Conservation (phyloP, 139 green algal species). For the Chlamydomonas asymmetrica region DNA sequence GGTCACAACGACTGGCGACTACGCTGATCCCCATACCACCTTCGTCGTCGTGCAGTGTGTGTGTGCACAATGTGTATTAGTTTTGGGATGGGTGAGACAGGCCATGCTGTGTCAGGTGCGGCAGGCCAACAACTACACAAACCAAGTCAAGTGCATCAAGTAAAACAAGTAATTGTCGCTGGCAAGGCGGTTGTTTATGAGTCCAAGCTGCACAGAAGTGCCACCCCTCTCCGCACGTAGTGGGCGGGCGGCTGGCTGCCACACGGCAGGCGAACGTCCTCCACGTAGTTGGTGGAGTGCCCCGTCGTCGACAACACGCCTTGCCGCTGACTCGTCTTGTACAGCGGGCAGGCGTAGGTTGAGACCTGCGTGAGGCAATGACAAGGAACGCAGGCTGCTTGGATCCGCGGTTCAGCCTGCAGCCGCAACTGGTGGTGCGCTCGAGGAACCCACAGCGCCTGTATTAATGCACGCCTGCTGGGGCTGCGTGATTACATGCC, state of each 20-base stretch:
- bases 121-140: too few relatives aligned
- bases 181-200: too few relatives aligned
- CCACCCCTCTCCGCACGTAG: slow-evolving; percentile 71
- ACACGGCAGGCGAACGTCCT: slow-evolving; percentile 62
- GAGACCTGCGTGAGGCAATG: neutral
- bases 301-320: slow-evolving; percentile 72
- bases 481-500: neutral
- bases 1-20: too few relatives aligned
- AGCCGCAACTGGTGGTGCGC: neutral
- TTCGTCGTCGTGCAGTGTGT: too few relatives aligned
- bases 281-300: slow-evolving; percentile 84
- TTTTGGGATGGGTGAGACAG: too few relatives aligned
- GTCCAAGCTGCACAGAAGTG: slow-evolving; percentile 55
- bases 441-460: neutral
- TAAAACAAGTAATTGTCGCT: too few relatives aligned
- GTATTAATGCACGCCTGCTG: neutral
- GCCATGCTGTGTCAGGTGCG: too few relatives aligned
- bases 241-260: slow-evolving; percentile 46
- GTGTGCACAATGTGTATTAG: too few relatives aligned
- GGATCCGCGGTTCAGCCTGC: neutral
- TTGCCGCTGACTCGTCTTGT: slow-evolving; percentile 73
- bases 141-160: too few relatives aligned
- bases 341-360: slow-evolving; percentile 80
- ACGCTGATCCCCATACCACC: too few relatives aligned
- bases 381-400: neutral